phyloP scores from a whole-genome alignment of 352 stramenopile species.

The Phytophthora melonis region DNA sequence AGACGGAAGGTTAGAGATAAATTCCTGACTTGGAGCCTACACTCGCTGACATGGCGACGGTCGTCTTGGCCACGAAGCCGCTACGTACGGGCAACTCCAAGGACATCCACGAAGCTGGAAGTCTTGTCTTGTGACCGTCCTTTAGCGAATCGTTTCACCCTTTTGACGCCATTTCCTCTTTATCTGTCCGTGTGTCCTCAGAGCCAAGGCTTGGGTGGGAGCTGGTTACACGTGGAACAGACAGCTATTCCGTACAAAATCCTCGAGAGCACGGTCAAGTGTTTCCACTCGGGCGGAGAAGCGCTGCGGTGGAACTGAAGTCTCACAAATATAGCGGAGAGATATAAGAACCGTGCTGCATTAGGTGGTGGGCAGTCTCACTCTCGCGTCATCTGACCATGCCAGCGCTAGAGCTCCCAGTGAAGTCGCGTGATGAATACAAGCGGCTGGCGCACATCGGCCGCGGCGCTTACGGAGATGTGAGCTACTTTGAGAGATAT shows the following conservation, averaged over 20 bases:
- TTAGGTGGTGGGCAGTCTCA: too few relatives aligned
- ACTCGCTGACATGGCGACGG: slow-evolving; percentile 66
- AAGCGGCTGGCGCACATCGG: slow-evolving; percentile 50
- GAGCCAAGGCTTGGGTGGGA: slow-evolving; percentile 32
- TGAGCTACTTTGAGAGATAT: slow-evolving; percentile 28
- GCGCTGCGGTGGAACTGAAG: slow-evolving; percentile 33
- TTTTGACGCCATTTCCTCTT: not conserved
- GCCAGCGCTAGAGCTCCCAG: slow-evolving; percentile 12
- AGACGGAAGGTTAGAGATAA: too few relatives aligned
- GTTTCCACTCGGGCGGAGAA: slow-evolving; percentile 50
- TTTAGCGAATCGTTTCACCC: too few relatives aligned
- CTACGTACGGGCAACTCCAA: slow-evolving; percentile 77
- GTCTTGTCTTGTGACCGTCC: not conserved
- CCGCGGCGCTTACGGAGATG: slow-evolving; percentile 62
- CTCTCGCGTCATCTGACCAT: not conserved
- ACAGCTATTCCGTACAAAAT: slow-evolving; percentile 70
- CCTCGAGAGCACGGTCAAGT: slow-evolving; percentile 75
- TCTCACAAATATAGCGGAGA: slow-evolving; percentile 24
- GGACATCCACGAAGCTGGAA: slow-evolving; percentile 78
- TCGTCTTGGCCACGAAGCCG: slow-evolving; percentile 58
- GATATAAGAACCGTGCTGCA: slow-evolving; percentile 9
- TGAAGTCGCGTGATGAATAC: slow-evolving; percentile 39
- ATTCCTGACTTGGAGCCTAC: slow-evolving; percentile 6
- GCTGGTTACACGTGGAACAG: slow-evolving; percentile 33
- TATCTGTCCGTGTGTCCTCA: slow-evolving; percentile 59